A percentile compares a stretch with the other conserved stretches of the same genome.
phyloP scores from a whole-genome alignment of 1,139 yeast species.

The Hanseniaspora gamundiae region DNA sequence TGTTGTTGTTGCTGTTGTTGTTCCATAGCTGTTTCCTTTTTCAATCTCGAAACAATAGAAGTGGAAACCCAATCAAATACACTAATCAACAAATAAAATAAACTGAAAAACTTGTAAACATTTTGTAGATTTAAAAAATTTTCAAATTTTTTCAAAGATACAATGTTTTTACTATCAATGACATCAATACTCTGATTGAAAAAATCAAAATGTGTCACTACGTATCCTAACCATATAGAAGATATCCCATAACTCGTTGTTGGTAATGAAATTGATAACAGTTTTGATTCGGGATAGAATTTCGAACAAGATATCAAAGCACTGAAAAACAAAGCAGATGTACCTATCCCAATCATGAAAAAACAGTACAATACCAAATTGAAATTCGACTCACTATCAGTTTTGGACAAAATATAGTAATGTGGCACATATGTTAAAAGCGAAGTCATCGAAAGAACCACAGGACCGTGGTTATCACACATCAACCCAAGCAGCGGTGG shows the following conservation, averaged over 20 bases:
- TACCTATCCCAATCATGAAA: slow-evolving; percentile 64
- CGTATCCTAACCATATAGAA: slow-evolving; percentile 25
- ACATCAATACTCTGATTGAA: slow-evolving; percentile 9
- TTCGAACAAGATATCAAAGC: slow-evolving; percentile 76
- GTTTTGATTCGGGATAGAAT: slow-evolving; percentile 60
- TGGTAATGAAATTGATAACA: slow-evolving; percentile 78
- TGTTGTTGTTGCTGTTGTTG: slow-evolving; percentile 10
- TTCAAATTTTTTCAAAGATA: slow-evolving; percentile 27
- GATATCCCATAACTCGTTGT: slow-evolving; percentile 80
- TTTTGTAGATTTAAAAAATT: slow-evolving; percentile 33
- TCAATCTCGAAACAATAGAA: slow-evolving; percentile 43
- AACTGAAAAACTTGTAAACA: slow-evolving; percentile 48
- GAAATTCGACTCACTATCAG: slow-evolving; percentile 19
- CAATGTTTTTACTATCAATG: slow-evolving; percentile 26
- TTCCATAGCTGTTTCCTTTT: slow-evolving; percentile 10
- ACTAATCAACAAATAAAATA: slow-evolving; percentile 45
- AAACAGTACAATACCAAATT: slow-evolving; percentile 25
- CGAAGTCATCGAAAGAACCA: slow-evolving; percentile 52
- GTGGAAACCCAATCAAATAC: slow-evolving; percentile 49
- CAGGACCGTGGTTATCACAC: slow-evolving; percentile 80
- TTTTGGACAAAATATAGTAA: slow-evolving; percentile 40
- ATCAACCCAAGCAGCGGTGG: slow-evolving; percentile 74
- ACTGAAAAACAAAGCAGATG: slow-evolving; percentile 69
- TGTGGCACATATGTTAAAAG: slow-evolving; percentile 61
- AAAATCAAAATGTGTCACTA: slow-evolving; percentile 31